These are phyloP conservation scores for Limonium bicolor DNA, from an alignment of 148 eudicot genomes.

Conservation along the genomic window DNA sequence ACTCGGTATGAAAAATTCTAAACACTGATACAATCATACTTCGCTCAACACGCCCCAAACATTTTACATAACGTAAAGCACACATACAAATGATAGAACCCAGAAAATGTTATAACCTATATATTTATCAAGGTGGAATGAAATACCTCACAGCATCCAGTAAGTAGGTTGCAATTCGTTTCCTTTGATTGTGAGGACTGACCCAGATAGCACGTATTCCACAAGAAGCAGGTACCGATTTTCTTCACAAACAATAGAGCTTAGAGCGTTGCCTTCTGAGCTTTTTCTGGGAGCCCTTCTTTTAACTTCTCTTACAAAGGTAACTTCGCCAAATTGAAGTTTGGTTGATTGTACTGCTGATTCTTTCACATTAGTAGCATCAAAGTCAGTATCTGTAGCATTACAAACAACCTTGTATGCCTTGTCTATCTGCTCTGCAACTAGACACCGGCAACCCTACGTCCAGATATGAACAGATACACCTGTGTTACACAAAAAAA, in stretches of 20 bases:
- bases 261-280: conserved; percentile 12
- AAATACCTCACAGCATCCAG: conserved; percentile 82
- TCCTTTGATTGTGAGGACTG: conserved; percentile 74
- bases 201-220: conserved; percentile 97
- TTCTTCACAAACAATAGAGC: conserved; percentile 52
- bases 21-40: too few species aligned
- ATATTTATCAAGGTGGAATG: too few species aligned
- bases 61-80: too few species aligned
- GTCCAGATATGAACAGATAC: conserved; percentile 48
- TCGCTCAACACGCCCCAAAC: too few species aligned
- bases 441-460: conserved; percentile 60
- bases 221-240: conserved; percentile 49
- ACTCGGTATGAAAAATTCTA: too few species aligned
- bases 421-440: conserved; percentile 48
- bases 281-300: conserved; percentile 15
- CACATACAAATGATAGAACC: too few species aligned
- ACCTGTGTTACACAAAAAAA: too few species aligned
- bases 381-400: conserved; percentile 9
- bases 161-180: conserved; percentile 55
- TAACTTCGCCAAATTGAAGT: conserved; percentile 63
- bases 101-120: too few species aligned
- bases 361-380: conserved; percentile 14
- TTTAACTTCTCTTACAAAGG: conserved; percentile 49
- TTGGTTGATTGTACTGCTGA: conserved; percentile 21
- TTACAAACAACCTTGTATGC: conserved; percentile 41